Percentiles rank a stretch among this genome's conserved stretches.
phyloP scores from a whole-genome alignment of 805 yeast genomes.

The Spathaspora hagerdaliae region DNA sequence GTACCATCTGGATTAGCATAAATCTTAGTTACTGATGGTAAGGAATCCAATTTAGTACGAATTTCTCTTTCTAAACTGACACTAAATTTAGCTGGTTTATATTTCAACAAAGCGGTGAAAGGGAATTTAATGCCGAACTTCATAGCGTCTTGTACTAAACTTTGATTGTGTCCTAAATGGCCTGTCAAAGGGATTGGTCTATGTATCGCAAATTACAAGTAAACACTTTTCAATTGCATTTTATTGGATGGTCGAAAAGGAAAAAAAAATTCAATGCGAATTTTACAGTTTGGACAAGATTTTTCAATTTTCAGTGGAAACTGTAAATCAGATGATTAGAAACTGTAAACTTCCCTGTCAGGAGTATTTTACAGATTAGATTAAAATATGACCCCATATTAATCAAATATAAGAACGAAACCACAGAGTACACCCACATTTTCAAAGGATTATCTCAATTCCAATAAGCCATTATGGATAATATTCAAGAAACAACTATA shows the following conservation, averaged over 20 bases:
- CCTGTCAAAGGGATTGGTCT: no score
- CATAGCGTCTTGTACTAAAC: constrained; percentile 16
- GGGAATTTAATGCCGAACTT: constrained; percentile 42
- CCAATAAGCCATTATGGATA: no score
- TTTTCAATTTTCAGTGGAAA: background rate
- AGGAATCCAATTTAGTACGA: constrained; percentile 53
- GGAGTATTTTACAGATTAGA: no score
- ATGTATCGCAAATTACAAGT: background rate
- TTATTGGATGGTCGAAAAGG: constrained; percentile 17
- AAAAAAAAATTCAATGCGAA: constrained; percentile 1
- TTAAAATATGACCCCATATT: no score
- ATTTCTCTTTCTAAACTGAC: constrained; percentile 56
- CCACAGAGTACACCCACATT: no score
- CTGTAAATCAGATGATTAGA: background rate
- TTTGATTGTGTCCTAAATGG: no score
- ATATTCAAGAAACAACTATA: no score
- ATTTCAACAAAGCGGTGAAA: constrained; percentile 30
- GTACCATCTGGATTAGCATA: constrained; percentile 77
- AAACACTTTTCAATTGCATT: constrained; percentile 15
- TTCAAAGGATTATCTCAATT: no score
- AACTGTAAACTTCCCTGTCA: background rate
- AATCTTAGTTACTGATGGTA: constrained; percentile 62
- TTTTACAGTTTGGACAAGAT: background rate
- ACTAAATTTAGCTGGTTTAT: constrained; percentile 39
- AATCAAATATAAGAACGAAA: no score